Evolutionary conservation across 352 stramenopile species (phyloP).

Genomic region (Hyaloperonospora brassicae): DNA sequence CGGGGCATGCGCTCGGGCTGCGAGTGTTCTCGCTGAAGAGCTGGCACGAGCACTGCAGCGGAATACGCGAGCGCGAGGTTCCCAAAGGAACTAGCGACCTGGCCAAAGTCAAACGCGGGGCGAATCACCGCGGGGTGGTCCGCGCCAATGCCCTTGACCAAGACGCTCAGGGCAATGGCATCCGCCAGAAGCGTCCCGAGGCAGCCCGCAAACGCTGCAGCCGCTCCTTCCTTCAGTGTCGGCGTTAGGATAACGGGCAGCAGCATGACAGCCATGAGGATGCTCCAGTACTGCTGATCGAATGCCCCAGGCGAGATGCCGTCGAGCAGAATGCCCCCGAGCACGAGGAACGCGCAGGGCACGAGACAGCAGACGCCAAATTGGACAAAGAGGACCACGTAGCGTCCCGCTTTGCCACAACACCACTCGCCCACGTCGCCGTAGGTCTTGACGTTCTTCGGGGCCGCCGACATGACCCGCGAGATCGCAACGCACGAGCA

Average conservation of each 20-base stretch:
- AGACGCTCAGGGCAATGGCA: conserved; percentile 36
- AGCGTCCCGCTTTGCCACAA: conserved; percentile 36
- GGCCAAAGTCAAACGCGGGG: conserved; percentile 39
- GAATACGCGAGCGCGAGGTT: conserved; percentile 55
- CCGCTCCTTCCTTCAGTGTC: conserved; percentile 53
- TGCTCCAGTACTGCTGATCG: conserved; percentile 43
- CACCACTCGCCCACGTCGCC: conserved; percentile 58
- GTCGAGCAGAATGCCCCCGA: conserved; percentile 47
- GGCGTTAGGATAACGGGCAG: conserved; percentile 48
- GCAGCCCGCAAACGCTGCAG: conserved; percentile 43
- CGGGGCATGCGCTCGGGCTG: conserved; percentile 51
- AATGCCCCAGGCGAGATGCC: conserved; percentile 46
- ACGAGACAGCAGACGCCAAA: conserved; percentile 52
- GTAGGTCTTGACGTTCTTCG: conserved; percentile 51
- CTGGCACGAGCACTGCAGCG: conserved; percentile 46
- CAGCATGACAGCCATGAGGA: conserved; percentile 48
- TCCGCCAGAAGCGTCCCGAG: conserved; percentile 50
- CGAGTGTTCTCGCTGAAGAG: conserved; percentile 55
- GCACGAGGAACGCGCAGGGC: conserved; percentile 50
- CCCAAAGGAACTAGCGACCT: conserved; percentile 47
- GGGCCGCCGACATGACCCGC: conserved; percentile 52
- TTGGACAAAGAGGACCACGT: conserved; percentile 44
- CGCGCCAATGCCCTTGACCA: conserved; percentile 34
- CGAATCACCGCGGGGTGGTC: conserved; percentile 30
- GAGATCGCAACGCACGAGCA: conserved; percentile 47